phyloP scores from a whole-genome alignment of 768 basidiomycete species.

The Hemileccinum rubropunctum region DNA sequence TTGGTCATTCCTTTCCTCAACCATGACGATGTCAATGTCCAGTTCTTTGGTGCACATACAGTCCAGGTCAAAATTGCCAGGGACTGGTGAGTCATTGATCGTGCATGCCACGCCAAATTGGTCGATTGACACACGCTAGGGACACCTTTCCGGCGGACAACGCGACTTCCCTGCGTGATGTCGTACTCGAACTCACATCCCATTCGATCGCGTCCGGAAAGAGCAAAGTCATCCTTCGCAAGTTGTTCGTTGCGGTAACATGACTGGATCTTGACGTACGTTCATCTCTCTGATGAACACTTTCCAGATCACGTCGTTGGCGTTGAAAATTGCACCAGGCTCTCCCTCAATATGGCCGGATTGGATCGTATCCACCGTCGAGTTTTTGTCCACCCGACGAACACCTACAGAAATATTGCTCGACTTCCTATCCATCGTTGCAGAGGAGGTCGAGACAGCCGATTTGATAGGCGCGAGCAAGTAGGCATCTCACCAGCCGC shows the following conservation, averaged over 20 bases:
- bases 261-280: not conserved
- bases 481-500: constrained; percentile 41
- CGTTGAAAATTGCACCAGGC: constrained; percentile 64
- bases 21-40: constrained; percentile 74
- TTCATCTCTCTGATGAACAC: constrained; percentile 5
- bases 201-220: constrained; percentile 58
- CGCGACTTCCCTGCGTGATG: constrained; percentile 54
- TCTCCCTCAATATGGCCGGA: constrained; percentile 65
- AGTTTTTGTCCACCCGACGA: constrained; percentile 57
- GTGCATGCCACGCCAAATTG: not conserved
- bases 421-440: constrained; percentile 79
- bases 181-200: constrained; percentile 68
- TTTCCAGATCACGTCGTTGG: constrained; percentile 61
- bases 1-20: constrained; percentile 74
- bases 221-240: constrained; percentile 74
- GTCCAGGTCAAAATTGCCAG: constrained; percentile 91
- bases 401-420: constrained; percentile 59
- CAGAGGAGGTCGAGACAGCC: constrained; percentile 76
- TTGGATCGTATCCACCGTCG: constrained; percentile 69
- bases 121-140: constrained; percentile 42
- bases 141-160: constrained; percentile 68
- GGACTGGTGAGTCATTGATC: constrained; percentile 67
- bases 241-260: constrained; percentile 80
- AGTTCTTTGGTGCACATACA: constrained; percentile 95
- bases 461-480: constrained; percentile 72